These are phyloP conservation scores for Zanthoxylum bungeanum DNA, from an alignment of 345 rosid species.

Conservation along the genomic window DNA sequence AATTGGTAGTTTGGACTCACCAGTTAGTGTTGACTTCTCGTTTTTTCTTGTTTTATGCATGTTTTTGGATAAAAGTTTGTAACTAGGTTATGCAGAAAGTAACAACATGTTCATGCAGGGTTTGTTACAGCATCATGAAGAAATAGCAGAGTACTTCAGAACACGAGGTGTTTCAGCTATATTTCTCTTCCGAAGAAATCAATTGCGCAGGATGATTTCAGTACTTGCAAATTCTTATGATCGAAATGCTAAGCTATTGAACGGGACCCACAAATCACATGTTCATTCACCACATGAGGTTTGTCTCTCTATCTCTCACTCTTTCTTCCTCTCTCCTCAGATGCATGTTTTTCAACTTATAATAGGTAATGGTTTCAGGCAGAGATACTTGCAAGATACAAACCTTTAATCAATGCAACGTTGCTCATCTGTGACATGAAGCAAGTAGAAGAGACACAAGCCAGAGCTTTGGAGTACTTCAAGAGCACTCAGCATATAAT, in stretches of 20 bases:
- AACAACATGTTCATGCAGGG: slow-evolving; percentile 45
- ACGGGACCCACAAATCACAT: slow-evolving; percentile 98
- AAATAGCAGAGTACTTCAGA: slow-evolving; percentile 83
- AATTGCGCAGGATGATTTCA: slow-evolving; percentile 86
- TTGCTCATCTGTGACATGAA: slow-evolving; percentile 54
- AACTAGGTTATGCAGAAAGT: background rate
- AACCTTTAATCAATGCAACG: slow-evolving; percentile 68
- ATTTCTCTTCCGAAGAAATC: slow-evolving; percentile 91
- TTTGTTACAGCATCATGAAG: slow-evolving; percentile 76
- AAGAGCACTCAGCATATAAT: slow-evolving; percentile 73
- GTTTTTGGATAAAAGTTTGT: background rate
- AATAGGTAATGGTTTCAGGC: slow-evolving; percentile 59
- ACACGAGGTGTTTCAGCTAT: slow-evolving; percentile 79
- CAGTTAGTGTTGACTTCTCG: background rate
- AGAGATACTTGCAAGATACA: slow-evolving; percentile 86
- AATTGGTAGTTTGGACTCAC: background rate
- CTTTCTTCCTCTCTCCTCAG: background rate
- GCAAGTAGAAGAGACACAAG: slow-evolving; percentile 66
- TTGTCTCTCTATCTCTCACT: background rate
- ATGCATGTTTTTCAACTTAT: slow-evolving; percentile 1
- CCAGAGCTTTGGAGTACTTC: slow-evolving; percentile 77
- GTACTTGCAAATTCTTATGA: slow-evolving; percentile 94
- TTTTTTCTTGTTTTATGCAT: background rate
- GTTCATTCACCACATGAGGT: slow-evolving; percentile 93
- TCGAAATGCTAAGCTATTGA: slow-evolving; percentile 65